Evolutionary conservation across 495 filamentous ascomycete genomes (phyloP).

Genomic region (Penicillium canescens): DNA sequence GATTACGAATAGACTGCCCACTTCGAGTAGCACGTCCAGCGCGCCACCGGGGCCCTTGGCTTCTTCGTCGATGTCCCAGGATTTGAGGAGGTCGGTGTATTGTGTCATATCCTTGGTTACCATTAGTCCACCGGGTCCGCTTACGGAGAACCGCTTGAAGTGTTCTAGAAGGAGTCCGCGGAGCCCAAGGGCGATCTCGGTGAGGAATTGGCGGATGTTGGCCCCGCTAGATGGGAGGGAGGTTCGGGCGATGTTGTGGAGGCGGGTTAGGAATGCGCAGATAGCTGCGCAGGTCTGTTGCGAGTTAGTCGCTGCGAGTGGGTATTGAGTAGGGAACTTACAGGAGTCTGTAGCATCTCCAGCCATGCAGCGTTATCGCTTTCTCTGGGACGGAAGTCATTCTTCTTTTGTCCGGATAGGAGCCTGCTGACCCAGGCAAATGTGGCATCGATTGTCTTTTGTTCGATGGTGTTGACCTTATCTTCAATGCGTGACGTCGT

Average conservation of each 20-base stretch:
- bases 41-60: constrained; percentile 55
- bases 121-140: constrained; percentile 88
- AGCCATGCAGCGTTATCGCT: constrained; percentile 70
- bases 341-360: constrained; percentile 80
- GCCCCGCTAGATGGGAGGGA: constrained; percentile 70
- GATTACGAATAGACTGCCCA: constrained; percentile 96
- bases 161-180: constrained; percentile 82
- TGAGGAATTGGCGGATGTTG: constrained; percentile 74
- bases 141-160: constrained; percentile 90
- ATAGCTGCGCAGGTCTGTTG: constrained; percentile 71
- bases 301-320: background rate
- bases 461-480: constrained; percentile 84
- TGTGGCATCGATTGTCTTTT: constrained; percentile 80
- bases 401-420: constrained; percentile 80
- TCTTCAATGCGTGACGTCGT: constrained; percentile 79
- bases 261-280: constrained; percentile 70
- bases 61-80: constrained; percentile 74
- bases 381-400: constrained; percentile 90
- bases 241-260: constrained; percentile 58
- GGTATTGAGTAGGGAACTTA: constrained; percentile 24
- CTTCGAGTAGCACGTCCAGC: constrained; percentile 85
- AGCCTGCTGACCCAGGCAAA: constrained; percentile 75
- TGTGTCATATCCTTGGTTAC: constrained; percentile 93
- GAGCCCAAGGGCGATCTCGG: constrained; percentile 82
- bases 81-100: constrained; percentile 79